Conservation (phyloP, 768 basidiomycete species). For the Phaeotremella fagi region DNA sequence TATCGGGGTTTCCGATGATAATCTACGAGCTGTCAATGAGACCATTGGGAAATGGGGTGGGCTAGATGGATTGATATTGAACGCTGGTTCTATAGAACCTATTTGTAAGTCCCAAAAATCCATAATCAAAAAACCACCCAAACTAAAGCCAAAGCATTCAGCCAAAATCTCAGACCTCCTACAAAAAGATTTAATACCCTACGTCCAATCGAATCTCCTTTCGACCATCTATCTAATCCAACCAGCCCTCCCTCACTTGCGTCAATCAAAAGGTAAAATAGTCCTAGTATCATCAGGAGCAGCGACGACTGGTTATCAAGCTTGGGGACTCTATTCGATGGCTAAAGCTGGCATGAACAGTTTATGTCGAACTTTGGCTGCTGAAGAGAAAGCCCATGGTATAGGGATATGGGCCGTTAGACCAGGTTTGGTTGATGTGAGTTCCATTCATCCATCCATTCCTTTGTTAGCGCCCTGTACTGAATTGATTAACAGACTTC, state of each 20-base stretch:
- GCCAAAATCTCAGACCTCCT: constrained; percentile 25
- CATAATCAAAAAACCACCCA: constrained; percentile 53
- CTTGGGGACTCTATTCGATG: constrained; percentile 68
- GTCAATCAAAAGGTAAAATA: constrained; percentile 57
- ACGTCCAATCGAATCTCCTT: constrained; percentile 83
- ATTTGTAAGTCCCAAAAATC: constrained; percentile 55
- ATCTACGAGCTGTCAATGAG: constrained; percentile 54
- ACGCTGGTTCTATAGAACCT: constrained; percentile 75
- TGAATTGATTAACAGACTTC: constrained; percentile 1
- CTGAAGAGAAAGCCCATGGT: constrained; percentile 64
- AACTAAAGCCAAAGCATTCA: no score
- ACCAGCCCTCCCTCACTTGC: constrained; percentile 64
- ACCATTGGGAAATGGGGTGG: constrained; percentile 58
- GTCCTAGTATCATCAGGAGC: constrained; percentile 84
- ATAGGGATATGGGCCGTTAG: constrained; percentile 71
- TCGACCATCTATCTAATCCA: constrained; percentile 69
- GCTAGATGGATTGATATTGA: constrained; percentile 75
- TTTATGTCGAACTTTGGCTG: constrained; percentile 74
- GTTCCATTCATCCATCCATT: constrained; percentile 5
- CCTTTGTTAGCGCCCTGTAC: constrained; percentile 1
- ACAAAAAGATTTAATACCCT: constrained; percentile 17
- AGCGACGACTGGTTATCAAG: constrained; percentile 61
- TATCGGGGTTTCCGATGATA: constrained; percentile 52
- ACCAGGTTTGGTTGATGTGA: constrained; percentile 74
- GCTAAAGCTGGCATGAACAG: constrained; percentile 87